A percentile compares a stretch with the other conserved stretches of the same genome.
These are phyloP conservation scores for Claviceps fusiformis DNA, from an alignment of 2,329 filamentous ascomycete species.

Conservation along the genomic window DNA sequence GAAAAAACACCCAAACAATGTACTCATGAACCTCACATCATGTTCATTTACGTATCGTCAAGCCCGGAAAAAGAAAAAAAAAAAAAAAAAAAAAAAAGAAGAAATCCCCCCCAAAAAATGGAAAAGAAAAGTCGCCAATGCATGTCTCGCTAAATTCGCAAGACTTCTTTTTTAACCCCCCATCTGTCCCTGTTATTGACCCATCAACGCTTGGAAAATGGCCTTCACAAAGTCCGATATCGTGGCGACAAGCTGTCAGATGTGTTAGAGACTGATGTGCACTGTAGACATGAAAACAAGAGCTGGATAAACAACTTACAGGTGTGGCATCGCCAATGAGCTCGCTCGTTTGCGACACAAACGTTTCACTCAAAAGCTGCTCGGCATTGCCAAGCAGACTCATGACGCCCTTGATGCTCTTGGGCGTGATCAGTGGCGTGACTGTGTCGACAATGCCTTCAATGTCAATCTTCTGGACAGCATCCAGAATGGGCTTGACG, in stretches of 20 bases:
- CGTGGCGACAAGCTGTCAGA: constrained; percentile 18
- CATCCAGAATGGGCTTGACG: constrained; percentile 22
- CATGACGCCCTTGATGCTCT: constrained; percentile 22
- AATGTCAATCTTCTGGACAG: constrained; percentile 25
- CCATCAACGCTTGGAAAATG: constrained; percentile 17
- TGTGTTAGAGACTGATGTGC: neutral
- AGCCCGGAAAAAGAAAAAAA: neutral
- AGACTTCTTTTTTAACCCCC: neutral
- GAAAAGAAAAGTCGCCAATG: neutral
- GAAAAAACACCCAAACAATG: too few relatives aligned
- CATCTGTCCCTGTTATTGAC: neutral
- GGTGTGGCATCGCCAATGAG: constrained; percentile 29
- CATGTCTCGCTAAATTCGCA: neutral
- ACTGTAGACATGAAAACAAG: neutral
- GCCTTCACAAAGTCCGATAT: constrained; percentile 20
- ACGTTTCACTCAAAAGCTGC: constrained; percentile 22
- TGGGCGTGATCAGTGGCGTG: constrained; percentile 26
- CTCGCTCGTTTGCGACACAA: constrained; percentile 28
- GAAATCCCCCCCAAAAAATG: too few relatives aligned
- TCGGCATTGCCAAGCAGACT: constrained; percentile 25
- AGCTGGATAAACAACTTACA: constrained; percentile 14
- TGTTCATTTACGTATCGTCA: too few relatives aligned
- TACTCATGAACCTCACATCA: too few relatives aligned
- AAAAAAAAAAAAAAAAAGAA: neutral
- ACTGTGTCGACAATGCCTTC: constrained; percentile 22